Evolutionary conservation across 2,329 filamentous ascomycete genomes (phyloP).

Genomic region (Arthrobotrys musiformis): DNA sequence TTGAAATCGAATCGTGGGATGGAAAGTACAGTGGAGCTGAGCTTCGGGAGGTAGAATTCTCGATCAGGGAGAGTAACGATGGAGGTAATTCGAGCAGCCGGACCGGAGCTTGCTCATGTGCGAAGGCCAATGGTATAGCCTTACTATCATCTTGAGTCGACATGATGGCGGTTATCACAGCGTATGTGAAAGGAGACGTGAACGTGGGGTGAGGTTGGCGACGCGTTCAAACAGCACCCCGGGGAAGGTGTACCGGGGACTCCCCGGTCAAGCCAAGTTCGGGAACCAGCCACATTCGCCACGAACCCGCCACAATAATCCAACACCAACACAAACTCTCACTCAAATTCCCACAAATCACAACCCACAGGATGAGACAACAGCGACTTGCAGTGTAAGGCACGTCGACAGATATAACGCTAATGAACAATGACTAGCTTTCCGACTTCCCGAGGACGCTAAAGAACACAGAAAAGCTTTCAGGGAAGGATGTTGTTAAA

Average conservation of each 20-base stretch:
- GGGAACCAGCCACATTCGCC: background rate
- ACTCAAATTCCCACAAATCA: background rate
- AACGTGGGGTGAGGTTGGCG: background rate
- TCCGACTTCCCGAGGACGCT: too few species aligned
- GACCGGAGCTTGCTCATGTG: slow-evolving; percentile 57
- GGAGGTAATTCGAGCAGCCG: slow-evolving; percentile 59
- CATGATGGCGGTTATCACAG: slow-evolving; percentile 53
- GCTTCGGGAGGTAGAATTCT: slow-evolving; percentile 51
- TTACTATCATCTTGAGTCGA: slow-evolving; percentile 56
- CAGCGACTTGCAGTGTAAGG: background rate
- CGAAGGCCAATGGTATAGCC: slow-evolving; percentile 57
- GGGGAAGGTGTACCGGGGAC: background rate
- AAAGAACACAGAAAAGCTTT: background rate
- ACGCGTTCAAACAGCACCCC: background rate
- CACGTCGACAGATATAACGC: background rate
- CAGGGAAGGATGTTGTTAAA: background rate
- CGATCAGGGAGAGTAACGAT: slow-evolving; percentile 57
- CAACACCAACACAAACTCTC: slow-evolving; percentile 13
- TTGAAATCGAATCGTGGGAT: background rate
- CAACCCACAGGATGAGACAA: background rate
- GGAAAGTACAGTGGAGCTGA: slow-evolving; percentile 57
- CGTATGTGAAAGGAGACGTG: background rate
- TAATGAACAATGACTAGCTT: background rate
- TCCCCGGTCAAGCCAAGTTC: background rate
- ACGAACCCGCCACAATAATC: too few species aligned